Evolutionary conservation across 192 early-diverging fungal genomes (phyloP).

Genomic region (Rhizophagus clarus): DNA sequence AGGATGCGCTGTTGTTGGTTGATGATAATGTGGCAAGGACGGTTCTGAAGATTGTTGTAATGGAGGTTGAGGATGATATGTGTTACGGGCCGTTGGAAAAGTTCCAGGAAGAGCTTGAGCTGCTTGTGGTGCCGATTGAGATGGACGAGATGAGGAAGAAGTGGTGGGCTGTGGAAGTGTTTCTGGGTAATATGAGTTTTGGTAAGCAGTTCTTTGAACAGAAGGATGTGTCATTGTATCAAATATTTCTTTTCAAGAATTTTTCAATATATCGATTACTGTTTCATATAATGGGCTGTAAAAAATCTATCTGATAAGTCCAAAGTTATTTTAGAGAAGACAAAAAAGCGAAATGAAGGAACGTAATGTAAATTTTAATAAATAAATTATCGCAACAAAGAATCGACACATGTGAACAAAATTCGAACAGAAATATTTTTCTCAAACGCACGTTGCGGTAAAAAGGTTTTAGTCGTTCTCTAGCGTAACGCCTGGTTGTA

Average conservation of each 20-base stretch:
- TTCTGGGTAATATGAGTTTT: conserved; percentile 4
- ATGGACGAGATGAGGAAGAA: conserved; percentile 10
- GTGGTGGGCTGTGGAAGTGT: neutral
- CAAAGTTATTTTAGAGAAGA: neutral
- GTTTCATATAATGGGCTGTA: no score
- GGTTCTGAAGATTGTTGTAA: neutral
- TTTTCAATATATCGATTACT: no score
- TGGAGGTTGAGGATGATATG: neutral
- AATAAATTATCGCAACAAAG: no score
- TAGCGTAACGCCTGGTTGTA: neutral
- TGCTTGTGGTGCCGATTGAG: neutral
- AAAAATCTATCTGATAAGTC: neutral
- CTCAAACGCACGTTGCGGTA: neutral
- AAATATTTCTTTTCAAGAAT: neutral
- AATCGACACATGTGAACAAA: no score
- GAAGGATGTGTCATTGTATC: conserved; percentile 11
- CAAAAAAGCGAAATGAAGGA: neutral
- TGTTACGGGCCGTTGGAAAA: neutral
- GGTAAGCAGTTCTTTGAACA: conserved; percentile 2
- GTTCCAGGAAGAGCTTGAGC: neutral
- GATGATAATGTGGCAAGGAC: conserved; percentile 16
- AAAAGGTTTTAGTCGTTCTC: neutral
- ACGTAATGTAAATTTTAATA: neutral
- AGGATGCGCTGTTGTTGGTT: neutral
- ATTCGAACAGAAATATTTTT: no score